Base-by-base conservation (phyloP, 2,329 filamentous ascomycete genomes). In the Leptosphaerulina australis region DNA sequence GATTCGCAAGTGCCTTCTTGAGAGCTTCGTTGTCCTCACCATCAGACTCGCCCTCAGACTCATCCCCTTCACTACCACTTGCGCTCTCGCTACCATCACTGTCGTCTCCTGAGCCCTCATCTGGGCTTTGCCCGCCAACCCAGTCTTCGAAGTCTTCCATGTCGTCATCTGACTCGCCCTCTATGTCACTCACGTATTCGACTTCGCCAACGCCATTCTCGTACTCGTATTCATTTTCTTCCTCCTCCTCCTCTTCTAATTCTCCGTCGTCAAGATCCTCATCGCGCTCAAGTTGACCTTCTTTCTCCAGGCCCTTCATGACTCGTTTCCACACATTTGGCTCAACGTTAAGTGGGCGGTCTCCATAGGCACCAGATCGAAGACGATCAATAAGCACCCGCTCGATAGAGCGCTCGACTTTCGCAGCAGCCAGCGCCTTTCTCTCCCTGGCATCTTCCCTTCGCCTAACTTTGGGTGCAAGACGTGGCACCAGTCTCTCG, bases 281-380 rank as follows among this genome's bases (percentile, higher is more conserved):
- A 71, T 97, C 93, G 45, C 90, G 81, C 58, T 84, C 80, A 34
- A 88, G 93, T 66, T 95, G 86, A 51, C 93, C 92, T 63, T 88
- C 88, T 62, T 88, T 83, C 81, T 99, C 94, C 74, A 99, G 81
- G 3, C 91, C 91, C 55, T 87, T 86, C 63, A 99, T 84, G 6
- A 99, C 94, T 82, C 92, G 96, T 83, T 95, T 95, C 94, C 94
- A 99, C 55, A 99, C 91, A 11, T 84, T 82, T 73, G 97, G 91
- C 73, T 95, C 94, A 41, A 96, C 92, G 70, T 99, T 99, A 59
- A 99, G 80, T 31, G 94, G 94, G 70, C 90, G 85, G 65, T 97
- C 92, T 45, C 94, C 94, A 74, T 99, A 97, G 3, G 92, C 92
- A 35, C 94, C 94, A 68, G 91, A 92, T 59, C 92, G 83, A 73